phyloP scores from a whole-genome alignment of 306 rosid species.

The Lotus japonicus region DNA sequence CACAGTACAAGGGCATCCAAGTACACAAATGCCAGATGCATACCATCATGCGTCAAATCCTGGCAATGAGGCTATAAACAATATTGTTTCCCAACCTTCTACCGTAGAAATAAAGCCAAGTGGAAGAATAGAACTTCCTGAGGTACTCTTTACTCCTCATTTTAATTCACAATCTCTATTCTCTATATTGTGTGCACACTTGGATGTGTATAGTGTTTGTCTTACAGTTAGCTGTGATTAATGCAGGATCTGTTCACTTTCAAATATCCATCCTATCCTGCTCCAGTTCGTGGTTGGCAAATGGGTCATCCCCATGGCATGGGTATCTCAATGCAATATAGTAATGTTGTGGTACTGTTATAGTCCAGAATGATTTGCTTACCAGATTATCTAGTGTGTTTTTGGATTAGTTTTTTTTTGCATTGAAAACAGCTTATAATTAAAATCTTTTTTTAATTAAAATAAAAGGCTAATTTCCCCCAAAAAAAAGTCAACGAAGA shows the following conservation, averaged over 20 bases:
- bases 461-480: background rate
- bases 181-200: background rate
- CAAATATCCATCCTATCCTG: conserved; percentile 48
- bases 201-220: conserved; percentile 18
- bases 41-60: conserved; percentile 36
- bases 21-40: conserved; percentile 42
- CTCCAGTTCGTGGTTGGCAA: conserved; percentile 75
- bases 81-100: conserved; percentile 42
- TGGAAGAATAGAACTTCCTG: conserved; percentile 77
- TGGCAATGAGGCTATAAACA: conserved; percentile 23
- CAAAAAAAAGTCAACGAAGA: background rate
- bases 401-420: conserved; percentile 16
- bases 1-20: conserved; percentile 43
- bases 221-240: conserved; percentile 24
- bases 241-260: conserved; percentile 70
- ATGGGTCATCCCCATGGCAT: conserved; percentile 59
- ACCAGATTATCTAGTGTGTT: conserved; percentile 7
- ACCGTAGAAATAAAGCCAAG: conserved; percentile 40
- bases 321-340: conserved; percentile 59
- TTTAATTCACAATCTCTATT: conserved; percentile 7
- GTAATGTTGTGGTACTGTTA: conserved; percentile 50
- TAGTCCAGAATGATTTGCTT: conserved; percentile 19
- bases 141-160: conserved; percentile 33
- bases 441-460: background rate
- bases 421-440: background rate